Evolutionary conservation across 768 basidiomycete species (phyloP), one percentile per base, ranked within the genome.

Genomic region (Hysterangium stoloniferum): DNA sequence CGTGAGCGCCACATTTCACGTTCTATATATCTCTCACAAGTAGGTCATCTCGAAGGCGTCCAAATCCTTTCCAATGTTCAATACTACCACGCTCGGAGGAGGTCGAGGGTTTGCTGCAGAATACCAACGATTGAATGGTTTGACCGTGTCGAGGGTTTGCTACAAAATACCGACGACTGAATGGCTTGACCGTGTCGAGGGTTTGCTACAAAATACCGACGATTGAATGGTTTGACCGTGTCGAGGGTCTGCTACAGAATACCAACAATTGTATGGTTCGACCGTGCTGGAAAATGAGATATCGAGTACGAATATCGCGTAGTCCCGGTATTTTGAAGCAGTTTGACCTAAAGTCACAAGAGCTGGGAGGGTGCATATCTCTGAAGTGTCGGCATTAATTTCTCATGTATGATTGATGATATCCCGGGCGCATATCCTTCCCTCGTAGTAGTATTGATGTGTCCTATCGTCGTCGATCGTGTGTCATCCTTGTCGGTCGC

Each of bases 261-360:
- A 34, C 17, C 33, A 34, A 34, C 17, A 17, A 9, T 9, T 34
- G 11, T 9, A 34, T 17, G 33, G 11, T 34, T 17, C 63, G 4
- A 72, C 71, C 3, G 75, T 38, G 27, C 48, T 50, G 8, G 37
- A 36, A 15, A 28, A 31, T 40, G 48, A 38, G 20, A 27, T 38
- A 28, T n/a, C 37, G 42, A 50, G 12, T 2, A 36, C 75, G 1
- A 84, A 83, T 13, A 74, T 80, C 0, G 85, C n/a, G n/a, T n/a
- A n/a, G 71, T 2, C 75, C 67, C 4, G 72, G 66, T 29, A n/a
- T n/a, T n/a, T n/a, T n/a, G n/a, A n/a, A n/a, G n/a, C n/a, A n/a
- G n/a, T n/a, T n/a, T n/a, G n/a, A n/a, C 77, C 70, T 29, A 76
- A 67, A 25, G 70, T 70, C 29, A 66, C 59, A 2, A 66, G 63